Base-by-base conservation (phyloP, 768 basidiomycete genomes). In the Mycena latifolia region DNA sequence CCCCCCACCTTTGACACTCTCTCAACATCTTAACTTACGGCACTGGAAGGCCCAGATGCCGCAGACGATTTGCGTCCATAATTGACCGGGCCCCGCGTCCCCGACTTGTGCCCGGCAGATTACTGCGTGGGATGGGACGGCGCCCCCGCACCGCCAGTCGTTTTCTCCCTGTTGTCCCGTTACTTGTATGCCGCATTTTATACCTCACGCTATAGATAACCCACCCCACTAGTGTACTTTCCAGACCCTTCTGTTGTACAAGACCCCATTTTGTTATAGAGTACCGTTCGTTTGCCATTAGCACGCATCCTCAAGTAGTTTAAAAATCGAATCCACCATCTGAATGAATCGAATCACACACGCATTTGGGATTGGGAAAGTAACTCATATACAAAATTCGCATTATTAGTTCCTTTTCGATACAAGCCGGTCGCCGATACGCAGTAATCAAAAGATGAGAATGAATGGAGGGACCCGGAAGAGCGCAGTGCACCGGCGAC, bases 331-430 rank as follows among this genome's bases (percentile, higher is more conserved):
- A 61, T 50, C 22, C 52, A 33, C 28, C 31, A 39, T n/a, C n/a
- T n/a, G n/a, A n/a, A n/a, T n/a, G n/a, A n/a, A n/a, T n/a, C n/a
- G 33, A 50, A 25, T 14, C 54, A 37, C 33, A 31, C 39, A 25
- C 14, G 9, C 11, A 11, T 28, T 8, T n/a, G 22, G 20, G 37
- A 15, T 14, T 28, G 31, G 8, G 41, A 29, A 29, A 31, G 8
- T 50, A 52, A 29, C 31, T 54, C 55, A 31, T 67, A 57, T 67
- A 67, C 61, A 67, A 47, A 58, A 33, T 61, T 59, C 45, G 64
- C 64, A 65, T 59, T 59, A 65, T 53, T 66, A 59, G 58, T 61
- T 66, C 65, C 65, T 61, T 66, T 66, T 66, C 58, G 65, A 67
- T 67, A 67, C 66, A 67, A 39, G 48, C 51, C 60, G 37, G 31